phyloP scores from a whole-genome alignment of 2,329 filamentous ascomycete genomes.

The Colletotrichum sp. region DNA sequence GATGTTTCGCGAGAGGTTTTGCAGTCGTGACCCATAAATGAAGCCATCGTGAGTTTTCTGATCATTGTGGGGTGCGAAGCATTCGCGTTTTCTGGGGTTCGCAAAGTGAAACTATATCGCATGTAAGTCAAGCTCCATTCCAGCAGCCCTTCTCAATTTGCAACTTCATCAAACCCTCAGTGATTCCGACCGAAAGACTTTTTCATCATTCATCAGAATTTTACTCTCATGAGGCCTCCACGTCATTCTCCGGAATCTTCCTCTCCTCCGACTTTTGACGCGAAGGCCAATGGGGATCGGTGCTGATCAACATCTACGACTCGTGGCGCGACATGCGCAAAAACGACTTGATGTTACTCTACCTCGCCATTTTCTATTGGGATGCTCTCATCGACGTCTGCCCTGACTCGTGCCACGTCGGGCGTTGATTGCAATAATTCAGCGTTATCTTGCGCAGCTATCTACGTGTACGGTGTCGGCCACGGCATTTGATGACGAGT shows the following conservation, averaged over 20 bases:
- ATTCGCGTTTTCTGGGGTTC: background rate
- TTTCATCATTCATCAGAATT: background rate
- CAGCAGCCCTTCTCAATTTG: too few species aligned
- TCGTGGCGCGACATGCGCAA: background rate
- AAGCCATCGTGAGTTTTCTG: constrained; percentile 12
- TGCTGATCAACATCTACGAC: background rate
- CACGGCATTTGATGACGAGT: background rate
- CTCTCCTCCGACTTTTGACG: background rate
- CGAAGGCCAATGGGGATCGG: background rate
- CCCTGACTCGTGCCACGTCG: constrained; percentile 14
- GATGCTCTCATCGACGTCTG: background rate
- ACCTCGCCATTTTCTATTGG: background rate
- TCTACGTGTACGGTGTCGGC: background rate
- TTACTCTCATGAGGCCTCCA: background rate
- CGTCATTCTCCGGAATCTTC: background rate
- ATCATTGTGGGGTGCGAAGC: background rate
- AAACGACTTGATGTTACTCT: background rate
- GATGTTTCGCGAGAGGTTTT: background rate
- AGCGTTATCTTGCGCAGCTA: background rate
- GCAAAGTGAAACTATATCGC: background rate
- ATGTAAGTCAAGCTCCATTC: background rate
- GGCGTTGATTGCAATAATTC: background rate
- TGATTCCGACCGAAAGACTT: background rate
- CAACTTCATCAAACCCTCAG: background rate
- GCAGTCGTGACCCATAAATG: constrained; percentile 1